Conservation (phyloP, 1,284 basidiomycete species). For the Cryptococcus wingfieldii region DNA sequence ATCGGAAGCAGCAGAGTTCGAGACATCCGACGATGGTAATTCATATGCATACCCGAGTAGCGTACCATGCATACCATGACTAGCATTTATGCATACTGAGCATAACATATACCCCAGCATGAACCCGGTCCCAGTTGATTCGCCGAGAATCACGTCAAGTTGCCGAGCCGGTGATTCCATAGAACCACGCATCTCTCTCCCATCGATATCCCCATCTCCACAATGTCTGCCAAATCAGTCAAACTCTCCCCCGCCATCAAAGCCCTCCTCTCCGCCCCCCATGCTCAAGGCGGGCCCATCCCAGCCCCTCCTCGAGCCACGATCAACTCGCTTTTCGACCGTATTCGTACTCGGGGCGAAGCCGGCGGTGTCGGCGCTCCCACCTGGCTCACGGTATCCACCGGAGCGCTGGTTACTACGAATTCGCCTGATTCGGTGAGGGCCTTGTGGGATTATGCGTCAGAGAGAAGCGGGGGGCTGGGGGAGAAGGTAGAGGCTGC, state of each 20-base stretch:
- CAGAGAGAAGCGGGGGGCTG: too few species aligned
- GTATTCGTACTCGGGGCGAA: slow-evolving; percentile 18
- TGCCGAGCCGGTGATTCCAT: too few species aligned
- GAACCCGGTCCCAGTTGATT: too few species aligned
- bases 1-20: too few species aligned
- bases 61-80: too few species aligned
- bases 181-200: too few species aligned
- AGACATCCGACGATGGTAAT: too few species aligned
- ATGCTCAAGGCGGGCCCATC: slow-evolving; percentile 28
- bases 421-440: slow-evolving; percentile 42
- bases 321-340: slow-evolving; percentile 26
- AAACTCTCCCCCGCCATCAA: slow-evolving; percentile 43
- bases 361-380: slow-evolving; percentile 2
- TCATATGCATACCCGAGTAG: too few species aligned
- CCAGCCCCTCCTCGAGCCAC: slow-evolving; percentile 24
- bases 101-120: too few species aligned
- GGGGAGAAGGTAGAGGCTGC: slow-evolving; percentile 19
- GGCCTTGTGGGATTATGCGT: slow-evolving; percentile 37
- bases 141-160: too few species aligned
- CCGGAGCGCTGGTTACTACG: slow-evolving; percentile 40
- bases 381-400: slow-evolving; percentile 37
- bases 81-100: too few species aligned
- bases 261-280: slow-evolving; percentile 34
- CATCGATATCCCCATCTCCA: too few species aligned
- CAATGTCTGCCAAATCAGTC: slow-evolving; percentile 5